Evolutionary conservation across 2,329 filamentous ascomycete genomes (phyloP), one percentile per base, ranked within the genome.

Genomic region (Magnaporthiopsis rhizophila): DNA sequence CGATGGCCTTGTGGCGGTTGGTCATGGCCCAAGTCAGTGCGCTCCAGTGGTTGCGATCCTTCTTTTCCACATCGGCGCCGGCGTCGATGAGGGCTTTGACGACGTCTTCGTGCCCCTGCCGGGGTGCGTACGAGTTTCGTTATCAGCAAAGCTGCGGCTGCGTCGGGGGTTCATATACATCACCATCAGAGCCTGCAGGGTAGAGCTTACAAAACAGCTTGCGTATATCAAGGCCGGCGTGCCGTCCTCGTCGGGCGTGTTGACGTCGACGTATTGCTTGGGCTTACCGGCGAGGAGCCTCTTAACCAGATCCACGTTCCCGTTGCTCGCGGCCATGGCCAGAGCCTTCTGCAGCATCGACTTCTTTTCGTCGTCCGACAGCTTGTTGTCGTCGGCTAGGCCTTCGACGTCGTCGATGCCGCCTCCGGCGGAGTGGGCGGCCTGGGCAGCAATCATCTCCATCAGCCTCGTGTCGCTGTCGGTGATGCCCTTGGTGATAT

Each of bases 21-120:
- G 95, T 99, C 91, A 98, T 98, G 62, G 95, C 94, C 95, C 95
- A 99, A 93, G 99, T 99, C 66, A 99, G 82, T 18, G 95, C 91
- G 71, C 91, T 98, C 95, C 95, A 99, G 73, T 96, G 89, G 73
- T 98, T 98, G 67, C 89, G 90, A 74, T 99, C 95, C 76, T 98
- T 94, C 71, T 89, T 89, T 77, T 99, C 92, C 63, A 98, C 92
- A 71, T 92, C 86, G 56, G 89, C 94, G 30, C 94, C 93, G 12
- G 92, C 91, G 65, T 92, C 86, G 63, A 99, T 86, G 62, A 99
- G 83, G 53, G 89, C 86, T 65, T 89, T 84, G 30, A 98, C 95
- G 4, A 97, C 93, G 60, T 89, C 85, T 76, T 96, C 91, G 74
- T 99, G 95, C 56, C 95, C 91, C 89, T 92, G 68, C 58, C 30